A percentile compares a stretch with the other conserved stretches of the same genome.
These are phyloP conservation scores for Hirsutella rhossiliensis DNA, from an alignment of 2,329 filamentous ascomycete genomes.

Conservation along the genomic window DNA sequence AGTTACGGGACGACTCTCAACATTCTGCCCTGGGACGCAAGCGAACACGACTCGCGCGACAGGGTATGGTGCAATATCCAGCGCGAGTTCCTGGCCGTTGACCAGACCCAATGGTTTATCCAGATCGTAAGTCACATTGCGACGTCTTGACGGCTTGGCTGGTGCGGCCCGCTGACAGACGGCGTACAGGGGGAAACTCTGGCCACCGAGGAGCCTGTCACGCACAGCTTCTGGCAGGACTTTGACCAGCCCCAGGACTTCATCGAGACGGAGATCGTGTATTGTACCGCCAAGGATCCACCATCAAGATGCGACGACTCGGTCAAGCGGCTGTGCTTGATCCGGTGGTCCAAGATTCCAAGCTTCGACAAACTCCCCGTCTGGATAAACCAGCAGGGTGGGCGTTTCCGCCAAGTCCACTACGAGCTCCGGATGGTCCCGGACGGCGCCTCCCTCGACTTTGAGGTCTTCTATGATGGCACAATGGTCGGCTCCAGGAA, in stretches of 20 bases:
- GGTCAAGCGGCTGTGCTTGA: conserved; percentile 5
- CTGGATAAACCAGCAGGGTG: conserved; percentile 3
- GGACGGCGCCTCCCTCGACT: conserved; percentile 5
- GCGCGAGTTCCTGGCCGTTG: background rate
- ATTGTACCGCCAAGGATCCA: background rate
- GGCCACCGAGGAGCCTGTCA: background rate
- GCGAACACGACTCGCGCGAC: conserved; percentile 3
- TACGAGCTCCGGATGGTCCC: conserved; percentile 6
- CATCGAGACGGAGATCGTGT: conserved; percentile 4
- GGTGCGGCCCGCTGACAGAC: background rate
- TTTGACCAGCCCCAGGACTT: background rate
- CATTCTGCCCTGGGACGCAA: background rate
- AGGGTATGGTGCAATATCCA: conserved; percentile 3
- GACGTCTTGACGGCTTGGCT: background rate
- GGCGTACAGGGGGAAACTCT: conserved; percentile 3
- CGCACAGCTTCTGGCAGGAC: conserved; percentile 5
- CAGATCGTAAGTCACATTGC: conserved; percentile 3
- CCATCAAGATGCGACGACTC: conserved; percentile 3
- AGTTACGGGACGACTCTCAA: conserved; percentile 12
- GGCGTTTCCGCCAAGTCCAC: background rate
- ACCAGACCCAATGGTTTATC: conserved; percentile 19
- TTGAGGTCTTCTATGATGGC: conserved; percentile 3
- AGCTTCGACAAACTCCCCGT: conserved; percentile 1
- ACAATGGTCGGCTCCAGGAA: conserved; percentile 5
- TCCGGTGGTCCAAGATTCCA: conserved; percentile 7